A percentile compares a stretch with the other conserved stretches of the same genome.
phyloP scores from a whole-genome alignment of 2,329 filamentous ascomycete species.

The Knufia fluminis region DNA sequence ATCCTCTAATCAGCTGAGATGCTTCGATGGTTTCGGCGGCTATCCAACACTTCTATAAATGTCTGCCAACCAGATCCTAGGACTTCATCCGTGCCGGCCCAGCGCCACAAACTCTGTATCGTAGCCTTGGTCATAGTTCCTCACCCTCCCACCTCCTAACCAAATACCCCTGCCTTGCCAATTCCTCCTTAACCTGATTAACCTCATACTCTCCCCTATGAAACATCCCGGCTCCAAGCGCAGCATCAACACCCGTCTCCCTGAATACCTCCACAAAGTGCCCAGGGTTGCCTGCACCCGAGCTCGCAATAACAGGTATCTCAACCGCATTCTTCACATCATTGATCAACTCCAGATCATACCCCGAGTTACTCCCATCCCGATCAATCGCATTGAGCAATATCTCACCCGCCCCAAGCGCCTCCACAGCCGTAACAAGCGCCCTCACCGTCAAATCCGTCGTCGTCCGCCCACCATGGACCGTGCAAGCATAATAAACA shows the following conservation, averaged over 20 bases:
- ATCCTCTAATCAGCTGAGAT: no score
- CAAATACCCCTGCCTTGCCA: conserved; percentile 60
- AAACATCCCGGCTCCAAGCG: conserved; percentile 94
- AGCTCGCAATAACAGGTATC: conserved; percentile 92
- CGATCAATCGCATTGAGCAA: conserved; percentile 96
- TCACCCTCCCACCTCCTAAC: conserved; percentile 67
- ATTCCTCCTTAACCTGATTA: conserved; percentile 78
- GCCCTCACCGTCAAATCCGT: conserved; percentile 87
- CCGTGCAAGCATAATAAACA: conserved; percentile 97
- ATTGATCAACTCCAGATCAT: conserved; percentile 82
- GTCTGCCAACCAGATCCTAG: no score
- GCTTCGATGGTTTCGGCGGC: no score
- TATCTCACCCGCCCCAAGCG: conserved; percentile 91
- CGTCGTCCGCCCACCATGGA: conserved; percentile 91
- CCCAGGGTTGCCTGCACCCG: conserved; percentile 74
- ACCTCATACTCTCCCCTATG: conserved; percentile 94
- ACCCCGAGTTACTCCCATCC: conserved; percentile 88
- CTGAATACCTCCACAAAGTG: conserved; percentile 91
- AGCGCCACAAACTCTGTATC: no score
- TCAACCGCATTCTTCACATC: conserved; percentile 79
- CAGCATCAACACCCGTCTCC: conserved; percentile 79
- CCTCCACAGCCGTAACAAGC: conserved; percentile 79
- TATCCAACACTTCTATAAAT: no score
- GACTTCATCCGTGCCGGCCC: no score
- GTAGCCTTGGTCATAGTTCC: no score